Evolutionary conservation across 2,329 filamentous ascomycete genomes (phyloP), one percentile per base, ranked within the genome.

Genomic region (Aureobasidium namibiae): DNA sequence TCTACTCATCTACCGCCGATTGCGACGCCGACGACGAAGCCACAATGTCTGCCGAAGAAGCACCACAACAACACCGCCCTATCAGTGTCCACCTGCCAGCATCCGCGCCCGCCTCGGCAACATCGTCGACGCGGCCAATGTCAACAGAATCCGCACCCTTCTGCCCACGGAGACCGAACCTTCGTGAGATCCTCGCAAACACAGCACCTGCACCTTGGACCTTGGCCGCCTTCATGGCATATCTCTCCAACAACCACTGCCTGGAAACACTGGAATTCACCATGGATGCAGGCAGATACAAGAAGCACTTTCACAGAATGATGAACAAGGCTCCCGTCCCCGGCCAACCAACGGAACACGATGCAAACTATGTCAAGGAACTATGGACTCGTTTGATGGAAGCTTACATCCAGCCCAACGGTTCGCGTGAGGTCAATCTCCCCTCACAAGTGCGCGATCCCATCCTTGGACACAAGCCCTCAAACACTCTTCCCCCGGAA

Each of bases 231-330:
- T 97, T 97, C 74, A 97, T 94, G 84, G 92, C 92, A 59, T 97
- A 95, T 69, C 81, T 97, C 4, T 96, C 92, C 1, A 92, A 95
- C 69, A 97, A 97, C 68, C 92, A 97, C 74, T 99, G 94, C 70
- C 78, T 97, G 64, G 94, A 99, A 74, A 96, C 92, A 1, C 79
- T 99, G 39, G 94, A 97, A 70, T 99, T 99, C 73, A 96, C 92
- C 41, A 87, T 96, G 80, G 94, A 96, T 71, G 89, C 92, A 23
- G 88, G 91, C 60, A 83, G 90, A 62, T 99, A 97, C 71, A 82
- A 84, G 56, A 83, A 86, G 67, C 80, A 84, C 67, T 87, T 85
- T 70, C 75, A 80, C 56, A 78, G 82, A 60, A 78, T 83, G 67
- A 75, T 83, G 60, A 82, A 83, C 59, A 71, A 76, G 71, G 67